Percentiles rank a stretch among this genome's conserved stretches.
These are phyloP conservation scores for Volvox africanus DNA, from an alignment of 139 green algal genomes.

Conservation along the genomic window DNA sequence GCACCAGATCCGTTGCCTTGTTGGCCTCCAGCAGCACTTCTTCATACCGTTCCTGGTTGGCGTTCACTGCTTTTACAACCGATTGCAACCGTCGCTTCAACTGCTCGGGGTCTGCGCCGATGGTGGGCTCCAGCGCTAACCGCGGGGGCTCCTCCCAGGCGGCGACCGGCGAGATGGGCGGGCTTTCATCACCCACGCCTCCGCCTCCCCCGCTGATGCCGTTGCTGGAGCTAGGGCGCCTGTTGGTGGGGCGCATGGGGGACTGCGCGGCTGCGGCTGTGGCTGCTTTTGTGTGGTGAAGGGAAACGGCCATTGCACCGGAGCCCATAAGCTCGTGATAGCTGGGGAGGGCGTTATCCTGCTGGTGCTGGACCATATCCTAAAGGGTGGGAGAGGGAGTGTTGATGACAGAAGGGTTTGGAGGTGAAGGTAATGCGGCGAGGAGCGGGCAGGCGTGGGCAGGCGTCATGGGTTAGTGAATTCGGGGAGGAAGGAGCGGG, in stretches of 20 bases:
- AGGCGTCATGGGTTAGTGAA: not conserved
- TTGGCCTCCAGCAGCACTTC: constrained; percentile 45
- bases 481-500: not conserved
- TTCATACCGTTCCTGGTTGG: constrained; percentile 37
- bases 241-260: not conserved
- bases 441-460: too few relatives aligned
- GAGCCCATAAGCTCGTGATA: constrained; percentile 42
- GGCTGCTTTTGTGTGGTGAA: not conserved
- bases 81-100: constrained; percentile 43
- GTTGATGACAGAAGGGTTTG: not conserved
- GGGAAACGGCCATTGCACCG: not conserved
- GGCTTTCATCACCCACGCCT: not conserved
- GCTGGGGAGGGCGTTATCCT: constrained; percentile 10
- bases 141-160: constrained; percentile 3
- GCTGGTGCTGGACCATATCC: not conserved
- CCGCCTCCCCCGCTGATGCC: not conserved
- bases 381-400: not conserved
- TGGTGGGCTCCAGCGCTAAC: not conserved
- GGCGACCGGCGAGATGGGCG: not conserved
- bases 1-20: constrained; percentile 55
- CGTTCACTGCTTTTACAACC: constrained; percentile 28
- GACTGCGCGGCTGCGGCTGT: not conserved
- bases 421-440: too few relatives aligned
- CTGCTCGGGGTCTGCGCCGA: not conserved
- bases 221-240: constrained; percentile 17